Evolutionary conservation across 371 early-diverging fungal species (phyloP).

Genomic region (Mortierella sp.): DNA sequence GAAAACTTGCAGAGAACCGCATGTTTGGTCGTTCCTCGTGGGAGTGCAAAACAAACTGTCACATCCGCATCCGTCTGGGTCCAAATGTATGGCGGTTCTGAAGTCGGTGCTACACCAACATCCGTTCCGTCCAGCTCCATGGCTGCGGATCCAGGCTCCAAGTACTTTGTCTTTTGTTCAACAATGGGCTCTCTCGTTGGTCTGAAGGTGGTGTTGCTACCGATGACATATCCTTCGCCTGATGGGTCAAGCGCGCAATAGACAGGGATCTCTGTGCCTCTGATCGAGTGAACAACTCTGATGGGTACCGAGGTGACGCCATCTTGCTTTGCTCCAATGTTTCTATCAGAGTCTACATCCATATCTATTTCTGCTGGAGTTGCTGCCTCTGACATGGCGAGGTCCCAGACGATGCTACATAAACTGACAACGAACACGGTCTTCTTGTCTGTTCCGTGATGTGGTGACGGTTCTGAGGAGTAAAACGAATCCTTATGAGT

Average conservation of each 20-base stretch:
- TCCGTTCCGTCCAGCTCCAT: constrained; percentile 39
- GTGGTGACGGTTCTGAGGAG: constrained; percentile 47
- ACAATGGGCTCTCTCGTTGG: constrained; percentile 29
- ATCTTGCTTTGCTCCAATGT: neutral
- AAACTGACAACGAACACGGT: constrained; percentile 52
- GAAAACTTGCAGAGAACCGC: constrained; percentile 70
- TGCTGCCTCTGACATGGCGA: neutral
- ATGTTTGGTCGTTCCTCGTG: constrained; percentile 59
- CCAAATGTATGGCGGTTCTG: constrained; percentile 75
- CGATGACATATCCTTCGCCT: constrained; percentile 63
- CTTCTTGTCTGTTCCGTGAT: constrained; percentile 36
- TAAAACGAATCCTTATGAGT: constrained; percentile 32
- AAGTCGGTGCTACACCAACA: constrained; percentile 9
- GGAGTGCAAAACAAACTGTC: constrained; percentile 71
- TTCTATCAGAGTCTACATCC: constrained; percentile 10
- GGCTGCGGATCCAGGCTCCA: constrained; percentile 40
- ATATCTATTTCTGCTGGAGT: neutral
- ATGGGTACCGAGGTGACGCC: neutral
- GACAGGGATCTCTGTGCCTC: constrained; percentile 72
- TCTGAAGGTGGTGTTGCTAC: constrained; percentile 57
- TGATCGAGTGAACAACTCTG: constrained; percentile 60
- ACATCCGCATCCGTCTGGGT: constrained; percentile 76
- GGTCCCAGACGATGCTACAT: constrained; percentile 27
- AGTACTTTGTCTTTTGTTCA: constrained; percentile 38
- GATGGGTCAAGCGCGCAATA: constrained; percentile 67